These are phyloP conservation scores for Leptoxyphium fumago DNA, from an alignment of 2,329 filamentous ascomycete species.

Conservation along the genomic window DNA sequence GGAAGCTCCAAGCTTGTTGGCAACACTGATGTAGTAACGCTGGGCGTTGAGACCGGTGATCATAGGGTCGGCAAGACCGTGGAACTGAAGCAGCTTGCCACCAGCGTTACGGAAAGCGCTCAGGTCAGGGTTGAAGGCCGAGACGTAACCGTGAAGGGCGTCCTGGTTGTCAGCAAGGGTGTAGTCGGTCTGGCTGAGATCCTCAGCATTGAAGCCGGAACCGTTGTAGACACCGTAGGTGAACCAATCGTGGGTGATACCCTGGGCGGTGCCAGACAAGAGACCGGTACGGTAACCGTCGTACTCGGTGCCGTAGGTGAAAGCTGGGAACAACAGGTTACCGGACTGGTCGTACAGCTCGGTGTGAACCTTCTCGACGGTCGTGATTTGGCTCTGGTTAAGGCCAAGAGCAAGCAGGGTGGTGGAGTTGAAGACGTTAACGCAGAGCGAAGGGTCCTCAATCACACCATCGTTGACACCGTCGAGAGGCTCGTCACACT, in stretches of 20 bases:
- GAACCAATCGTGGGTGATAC: constrained; percentile 35
- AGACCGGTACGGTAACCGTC: constrained; percentile 23
- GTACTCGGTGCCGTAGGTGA: constrained; percentile 34
- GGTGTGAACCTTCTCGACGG: constrained; percentile 28
- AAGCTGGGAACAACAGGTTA: constrained; percentile 34
- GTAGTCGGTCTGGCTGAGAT: constrained; percentile 27
- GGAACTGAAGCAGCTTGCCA: constrained; percentile 27
- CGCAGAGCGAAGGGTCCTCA: constrained; percentile 31
- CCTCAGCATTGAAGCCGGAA: constrained; percentile 26
- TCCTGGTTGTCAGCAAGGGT: constrained; percentile 22
- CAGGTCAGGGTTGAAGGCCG: constrained; percentile 25
- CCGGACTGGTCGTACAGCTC: constrained; percentile 30
- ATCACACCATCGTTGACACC: constrained; percentile 34
- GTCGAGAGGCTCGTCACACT: constrained; percentile 37
- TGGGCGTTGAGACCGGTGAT: constrained; percentile 31
- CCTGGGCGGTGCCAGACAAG: constrained; percentile 27
- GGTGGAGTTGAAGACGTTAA: constrained; percentile 24
- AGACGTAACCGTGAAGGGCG: constrained; percentile 27
- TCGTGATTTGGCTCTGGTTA: constrained; percentile 27
- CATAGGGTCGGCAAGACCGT: constrained; percentile 18
- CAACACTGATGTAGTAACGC: constrained; percentile 30
- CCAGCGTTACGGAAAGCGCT: constrained; percentile 24
- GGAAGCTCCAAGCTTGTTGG: constrained; percentile 31
- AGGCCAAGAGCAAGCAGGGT: constrained; percentile 26
- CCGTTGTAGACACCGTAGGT: constrained; percentile 34